phyloP scores from a whole-genome alignment of 768 basidiomycete genomes.

The Rhodotorula babjevae region DNA sequence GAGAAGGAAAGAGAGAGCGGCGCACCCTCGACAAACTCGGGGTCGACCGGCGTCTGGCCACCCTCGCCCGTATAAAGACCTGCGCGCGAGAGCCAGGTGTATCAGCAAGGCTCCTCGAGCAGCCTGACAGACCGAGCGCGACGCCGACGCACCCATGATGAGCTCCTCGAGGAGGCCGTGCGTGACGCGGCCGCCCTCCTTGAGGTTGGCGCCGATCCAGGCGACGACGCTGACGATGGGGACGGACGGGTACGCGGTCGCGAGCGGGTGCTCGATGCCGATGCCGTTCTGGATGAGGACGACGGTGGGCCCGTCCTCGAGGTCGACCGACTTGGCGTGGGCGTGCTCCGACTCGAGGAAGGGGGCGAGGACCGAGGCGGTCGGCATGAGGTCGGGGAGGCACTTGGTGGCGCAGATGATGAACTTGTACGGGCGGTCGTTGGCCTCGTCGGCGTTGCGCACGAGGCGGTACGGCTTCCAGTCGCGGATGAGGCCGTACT shows the following conservation, averaged over 20 bases:
- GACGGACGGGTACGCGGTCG: constrained; percentile 18
- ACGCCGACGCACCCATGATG: constrained; percentile 14
- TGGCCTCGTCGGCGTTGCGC: constrained; percentile 58
- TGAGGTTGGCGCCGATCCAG: constrained; percentile 38
- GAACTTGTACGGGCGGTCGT: constrained; percentile 60
- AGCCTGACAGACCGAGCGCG: accelerated
- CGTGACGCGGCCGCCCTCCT: constrained; percentile 17
- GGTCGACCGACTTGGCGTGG: constrained; percentile 47
- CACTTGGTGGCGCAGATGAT: constrained; percentile 68
- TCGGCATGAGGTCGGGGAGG: constrained; percentile 61
- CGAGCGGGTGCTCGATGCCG: constrained; percentile 33
- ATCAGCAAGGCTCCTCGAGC: too few species aligned
- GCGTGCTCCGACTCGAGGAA: constrained; percentile 55
- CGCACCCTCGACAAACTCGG: constrained; percentile 6
- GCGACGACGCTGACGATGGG: constrained; percentile 31
- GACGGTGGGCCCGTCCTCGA: constrained; percentile 52
- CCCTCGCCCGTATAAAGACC: constrained; percentile 35
- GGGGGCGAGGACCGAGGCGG: constrained; percentile 57
- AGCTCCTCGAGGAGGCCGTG: constrained; percentile 33
- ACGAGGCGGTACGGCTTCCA: constrained; percentile 65
- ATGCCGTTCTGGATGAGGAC: constrained; percentile 60
- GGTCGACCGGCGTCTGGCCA: background rate
- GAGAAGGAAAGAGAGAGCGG: background rate
- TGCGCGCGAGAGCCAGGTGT: background rate
- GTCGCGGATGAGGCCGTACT: constrained; percentile 57